Conservation (phyloP, 352 stramenopile genomes). For the Globisporangium parvum region DNA sequence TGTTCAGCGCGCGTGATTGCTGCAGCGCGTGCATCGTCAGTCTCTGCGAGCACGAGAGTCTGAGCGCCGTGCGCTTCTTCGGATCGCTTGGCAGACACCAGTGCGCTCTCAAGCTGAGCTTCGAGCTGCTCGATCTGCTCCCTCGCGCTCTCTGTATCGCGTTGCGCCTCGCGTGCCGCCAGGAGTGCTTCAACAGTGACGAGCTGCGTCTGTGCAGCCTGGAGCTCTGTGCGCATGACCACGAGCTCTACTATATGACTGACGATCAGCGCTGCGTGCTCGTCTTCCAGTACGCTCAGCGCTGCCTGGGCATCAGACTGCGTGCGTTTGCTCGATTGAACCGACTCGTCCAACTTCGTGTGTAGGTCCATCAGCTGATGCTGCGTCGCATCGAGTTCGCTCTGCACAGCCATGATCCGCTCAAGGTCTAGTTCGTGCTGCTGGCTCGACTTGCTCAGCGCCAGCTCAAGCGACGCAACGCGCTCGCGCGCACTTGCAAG, state of each 20-base stretch:
- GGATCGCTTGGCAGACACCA: neutral
- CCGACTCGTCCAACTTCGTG: neutral
- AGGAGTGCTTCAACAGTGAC: neutral
- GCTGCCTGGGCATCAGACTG: neutral
- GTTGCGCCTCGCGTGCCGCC: neutral
- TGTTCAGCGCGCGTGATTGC: neutral
- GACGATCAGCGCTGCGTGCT: neutral
- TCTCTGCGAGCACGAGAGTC: constrained; percentile 2
- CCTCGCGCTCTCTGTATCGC: neutral
- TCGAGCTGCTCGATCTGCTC: neutral
- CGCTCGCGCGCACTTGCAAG: neutral
- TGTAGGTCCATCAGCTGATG: neutral
- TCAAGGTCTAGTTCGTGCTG: neutral
- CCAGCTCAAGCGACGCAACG: neutral
- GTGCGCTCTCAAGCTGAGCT: neutral
- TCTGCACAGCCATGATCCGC: neutral
- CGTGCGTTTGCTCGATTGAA: neutral
- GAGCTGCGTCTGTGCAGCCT: neutral
- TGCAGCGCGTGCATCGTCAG: neutral
- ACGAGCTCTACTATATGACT: neutral
- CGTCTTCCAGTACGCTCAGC: neutral
- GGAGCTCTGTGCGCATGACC: neutral
- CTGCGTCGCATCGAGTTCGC: neutral
- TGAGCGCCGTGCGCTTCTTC: constrained; percentile 6
- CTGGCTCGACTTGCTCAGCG: neutral